Evolutionary conservation across 805 yeast genomes (phyloP).

Genomic region (Metschnikowia gelsemii): DNA sequence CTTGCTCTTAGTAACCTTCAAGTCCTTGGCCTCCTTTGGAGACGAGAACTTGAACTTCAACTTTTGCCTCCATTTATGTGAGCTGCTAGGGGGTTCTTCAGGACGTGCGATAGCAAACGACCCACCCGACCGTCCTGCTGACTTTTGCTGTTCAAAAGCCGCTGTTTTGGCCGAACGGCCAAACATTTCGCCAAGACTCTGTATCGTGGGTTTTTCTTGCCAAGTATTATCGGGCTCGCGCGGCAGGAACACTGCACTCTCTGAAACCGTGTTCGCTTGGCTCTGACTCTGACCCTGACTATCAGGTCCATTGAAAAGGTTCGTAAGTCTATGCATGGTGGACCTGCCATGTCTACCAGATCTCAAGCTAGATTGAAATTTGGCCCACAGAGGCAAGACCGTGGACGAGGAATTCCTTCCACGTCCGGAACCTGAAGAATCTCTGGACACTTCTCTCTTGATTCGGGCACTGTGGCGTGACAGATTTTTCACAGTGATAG

Average conservation of each 20-base stretch:
- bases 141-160: neutral
- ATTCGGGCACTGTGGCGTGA: neutral
- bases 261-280: constrained; percentile 5
- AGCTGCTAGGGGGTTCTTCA: neutral
- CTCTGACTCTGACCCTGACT: constrained; percentile 7
- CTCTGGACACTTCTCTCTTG: neutral
- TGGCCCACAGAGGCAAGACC: constrained; percentile 15
- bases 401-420: constrained; percentile 7
- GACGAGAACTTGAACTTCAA: constrained; percentile 5
- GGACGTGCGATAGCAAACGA: neutral
- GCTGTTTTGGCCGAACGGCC: neutral
- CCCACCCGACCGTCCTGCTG: neutral
- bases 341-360: constrained; percentile 2
- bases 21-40: constrained; percentile 3
- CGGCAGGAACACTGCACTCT: constrained; percentile 10
- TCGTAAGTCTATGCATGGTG: constrained; percentile 11
- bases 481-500: neutral
- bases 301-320: constrained; percentile 7
- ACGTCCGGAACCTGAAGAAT: constrained; percentile 1
- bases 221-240: constrained; percentile 8
- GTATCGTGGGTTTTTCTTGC: constrained; percentile 9
- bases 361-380: constrained; percentile 3
- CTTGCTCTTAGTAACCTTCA: constrained; percentile 7
- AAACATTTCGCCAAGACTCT: constrained; percentile 12
- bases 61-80: constrained; percentile 2